Base-by-base conservation (phyloP, 768 basidiomycete species). In the Chlorophyllum brunneum region DNA sequence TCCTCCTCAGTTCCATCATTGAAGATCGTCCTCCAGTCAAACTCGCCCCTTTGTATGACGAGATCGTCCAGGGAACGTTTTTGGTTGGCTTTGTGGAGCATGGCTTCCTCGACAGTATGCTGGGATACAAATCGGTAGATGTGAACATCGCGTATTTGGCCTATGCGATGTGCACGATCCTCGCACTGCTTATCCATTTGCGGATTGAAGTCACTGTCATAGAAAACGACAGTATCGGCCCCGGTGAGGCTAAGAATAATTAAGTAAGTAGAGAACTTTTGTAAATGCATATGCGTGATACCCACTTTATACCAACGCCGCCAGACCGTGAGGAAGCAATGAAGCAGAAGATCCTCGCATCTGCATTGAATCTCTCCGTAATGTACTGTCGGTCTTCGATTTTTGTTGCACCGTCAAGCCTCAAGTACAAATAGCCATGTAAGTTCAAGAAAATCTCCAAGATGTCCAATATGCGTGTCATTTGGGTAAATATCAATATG, bases 131-230 rank as follows among this genome's bases (percentile, higher is more conserved):
- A 92, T 15, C 95, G 87, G 68, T 95, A 97, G 59, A 98, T 95
- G 65, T 97, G 92, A 7, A 98, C 95, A 63, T 94, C 92, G 43
- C 91, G 88, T 54, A 92, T 92, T 66, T 98, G 95, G 7, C 95
- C 95, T 56, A 99, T 98, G n/a, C 95, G 90, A 65, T 99, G 95
- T 0, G 95, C 95, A 41, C 88, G 78, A 68, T 98, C 95, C 68
- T 95, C 92, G 60, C 97, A 98, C 64, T 99, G 95, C 39, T 88
- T 76, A 66, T 99, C 95, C 90, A 95, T 97, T 65, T 97, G 95
- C 0, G 95, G 95, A 61, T 92, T 93, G 75, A 95, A 97, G 66
- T 97, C 94, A 55, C 91, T 92, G 63, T 98, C 95, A 63, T 95
- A 98, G 67, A 99, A 95, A 49, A 99, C 82, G 61, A 99, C 95